These are phyloP conservation scores for Podila minutissima DNA, from an alignment of 192 early-diverging fungal genomes.

Conservation along the genomic window DNA sequence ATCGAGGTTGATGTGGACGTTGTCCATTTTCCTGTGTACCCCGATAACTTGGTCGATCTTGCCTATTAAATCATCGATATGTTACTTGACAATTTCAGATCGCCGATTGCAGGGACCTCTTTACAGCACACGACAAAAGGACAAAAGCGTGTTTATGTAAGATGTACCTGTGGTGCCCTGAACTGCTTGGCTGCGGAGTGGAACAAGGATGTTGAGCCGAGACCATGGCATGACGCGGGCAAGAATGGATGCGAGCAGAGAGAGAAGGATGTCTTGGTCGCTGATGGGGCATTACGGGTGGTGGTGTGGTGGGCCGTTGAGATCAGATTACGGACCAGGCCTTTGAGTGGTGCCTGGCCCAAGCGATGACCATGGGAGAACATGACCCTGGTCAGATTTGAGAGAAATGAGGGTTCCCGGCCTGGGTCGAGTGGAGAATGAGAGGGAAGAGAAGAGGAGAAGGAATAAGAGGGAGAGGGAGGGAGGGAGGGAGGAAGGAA, in stretches of 20 bases:
- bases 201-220: background rate
- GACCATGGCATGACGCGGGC: background rate
- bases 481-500: too few species aligned
- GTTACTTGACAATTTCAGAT: too few species aligned
- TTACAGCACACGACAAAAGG: too few species aligned
- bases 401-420: too few species aligned
- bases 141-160: too few species aligned
- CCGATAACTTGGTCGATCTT: background rate
- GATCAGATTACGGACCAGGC: slow-evolving; percentile 5
- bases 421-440: too few species aligned
- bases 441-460: background rate
- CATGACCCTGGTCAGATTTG: background rate
- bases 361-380: slow-evolving; percentile 1
- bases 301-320: background rate
- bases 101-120: too few species aligned
- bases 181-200: background rate
- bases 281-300: background rate
- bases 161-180: background rate
- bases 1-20: background rate
- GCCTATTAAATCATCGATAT: background rate
- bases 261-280: too few species aligned
- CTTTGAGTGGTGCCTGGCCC: background rate
- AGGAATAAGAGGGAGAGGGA: too few species aligned
- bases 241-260: background rate
- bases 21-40: background rate